phyloP scores from a whole-genome alignment of 352 stramenopile genomes.

The Globisporangium abappressorium region DNA sequence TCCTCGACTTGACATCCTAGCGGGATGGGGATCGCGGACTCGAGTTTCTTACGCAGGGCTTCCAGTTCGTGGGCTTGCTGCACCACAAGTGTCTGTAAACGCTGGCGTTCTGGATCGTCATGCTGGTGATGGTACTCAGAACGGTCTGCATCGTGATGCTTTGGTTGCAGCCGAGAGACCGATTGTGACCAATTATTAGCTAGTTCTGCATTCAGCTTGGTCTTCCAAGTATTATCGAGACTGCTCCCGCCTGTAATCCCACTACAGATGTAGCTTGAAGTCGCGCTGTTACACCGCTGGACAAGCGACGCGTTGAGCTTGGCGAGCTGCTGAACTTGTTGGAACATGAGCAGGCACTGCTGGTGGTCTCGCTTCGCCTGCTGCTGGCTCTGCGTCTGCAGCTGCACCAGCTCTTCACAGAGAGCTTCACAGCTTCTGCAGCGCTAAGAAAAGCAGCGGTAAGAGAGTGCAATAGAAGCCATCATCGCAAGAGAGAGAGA shows the following conservation, averaged over 20 bases:
- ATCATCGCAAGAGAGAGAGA: too few relatives aligned
- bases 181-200: background rate
- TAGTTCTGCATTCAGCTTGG: background rate
- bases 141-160: too few relatives aligned
- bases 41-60: conserved; percentile 17
- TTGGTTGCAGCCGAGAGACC: background rate
- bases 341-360: conserved; percentile 38
- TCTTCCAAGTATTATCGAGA: background rate
- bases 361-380: conserved; percentile 31
- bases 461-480: too few relatives aligned
- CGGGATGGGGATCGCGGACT: conserved; percentile 14
- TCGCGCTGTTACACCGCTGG: background rate
- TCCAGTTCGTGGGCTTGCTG: conserved; percentile 40
- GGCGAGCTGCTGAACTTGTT: conserved; percentile 45
- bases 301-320: conserved; percentile 29
- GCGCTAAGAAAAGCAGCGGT: background rate
- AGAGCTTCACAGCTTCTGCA: conserved; percentile 22
- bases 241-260: background rate
- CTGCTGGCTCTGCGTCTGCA: conserved; percentile 19
- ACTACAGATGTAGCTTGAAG: background rate
- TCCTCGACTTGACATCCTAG: conserved; percentile 9
- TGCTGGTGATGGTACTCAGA: background rate
- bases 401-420: conserved; percentile 17
- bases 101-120: conserved; percentile 14
- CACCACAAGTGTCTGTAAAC: conserved; percentile 35